Evolutionary conservation across 2,329 filamentous ascomycete species (phyloP).

Genomic region (Aaosphaeria arxii): DNA sequence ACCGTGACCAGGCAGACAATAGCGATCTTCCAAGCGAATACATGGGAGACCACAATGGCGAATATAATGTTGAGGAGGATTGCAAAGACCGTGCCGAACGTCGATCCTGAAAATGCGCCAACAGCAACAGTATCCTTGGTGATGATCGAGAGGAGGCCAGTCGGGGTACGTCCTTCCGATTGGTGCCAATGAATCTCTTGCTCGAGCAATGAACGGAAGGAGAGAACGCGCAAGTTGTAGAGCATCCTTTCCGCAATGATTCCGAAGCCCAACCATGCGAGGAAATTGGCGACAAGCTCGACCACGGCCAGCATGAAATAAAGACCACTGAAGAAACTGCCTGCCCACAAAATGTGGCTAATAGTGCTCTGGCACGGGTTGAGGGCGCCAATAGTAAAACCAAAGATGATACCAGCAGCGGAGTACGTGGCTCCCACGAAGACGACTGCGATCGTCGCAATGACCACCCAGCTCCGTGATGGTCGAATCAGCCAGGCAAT

Average conservation of each 20-base stretch:
- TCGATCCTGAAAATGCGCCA: constrained; percentile 66
- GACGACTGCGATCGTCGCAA: constrained; percentile 50
- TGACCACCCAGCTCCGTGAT: constrained; percentile 42
- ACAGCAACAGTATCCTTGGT: constrained; percentile 67
- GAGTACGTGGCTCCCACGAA: constrained; percentile 58
- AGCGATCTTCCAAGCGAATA: constrained; percentile 74
- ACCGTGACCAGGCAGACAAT: constrained; percentile 68
- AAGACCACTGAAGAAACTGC: constrained; percentile 55
- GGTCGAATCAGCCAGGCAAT: constrained; percentile 43
- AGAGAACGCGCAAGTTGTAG: constrained; percentile 61
- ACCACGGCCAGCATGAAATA: constrained; percentile 60
- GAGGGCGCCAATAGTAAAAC: constrained; percentile 57
- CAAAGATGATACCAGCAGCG: constrained; percentile 58
- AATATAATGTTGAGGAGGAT: constrained; percentile 66
- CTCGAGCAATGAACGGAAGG: constrained; percentile 62
- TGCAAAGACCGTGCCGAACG: constrained; percentile 66
- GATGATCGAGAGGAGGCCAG: constrained; percentile 63
- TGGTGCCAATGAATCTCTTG: constrained; percentile 72
- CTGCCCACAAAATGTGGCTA: constrained; percentile 47
- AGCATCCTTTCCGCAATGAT: constrained; percentile 62
- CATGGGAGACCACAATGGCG: constrained; percentile 66
- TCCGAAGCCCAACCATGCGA: constrained; percentile 58
- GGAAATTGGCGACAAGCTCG: constrained; percentile 60
- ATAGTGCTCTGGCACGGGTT: constrained; percentile 50
- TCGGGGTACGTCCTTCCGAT: constrained; percentile 59